Evolutionary conservation across 345 rosid species (phyloP).

Genomic region (Triadica sebifera): DNA sequence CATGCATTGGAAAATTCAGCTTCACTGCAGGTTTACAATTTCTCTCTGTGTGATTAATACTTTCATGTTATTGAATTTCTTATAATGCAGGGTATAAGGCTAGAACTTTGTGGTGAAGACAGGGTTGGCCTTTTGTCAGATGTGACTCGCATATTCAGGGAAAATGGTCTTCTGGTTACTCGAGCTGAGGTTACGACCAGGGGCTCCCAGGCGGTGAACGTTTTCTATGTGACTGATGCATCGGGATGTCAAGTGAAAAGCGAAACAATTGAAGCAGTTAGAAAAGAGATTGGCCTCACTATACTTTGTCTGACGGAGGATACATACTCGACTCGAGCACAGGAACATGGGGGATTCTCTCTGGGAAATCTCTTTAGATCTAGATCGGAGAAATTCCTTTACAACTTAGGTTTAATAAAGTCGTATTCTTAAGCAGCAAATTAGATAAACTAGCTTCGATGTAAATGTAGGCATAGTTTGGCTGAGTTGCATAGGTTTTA

Average conservation of each 20-base stretch:
- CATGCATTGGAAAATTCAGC: no score
- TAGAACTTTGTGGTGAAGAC: constrained; percentile 78
- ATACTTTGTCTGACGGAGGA: constrained; percentile 67
- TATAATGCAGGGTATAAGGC: constrained; percentile 65
- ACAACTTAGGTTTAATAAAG: constrained; percentile 61
- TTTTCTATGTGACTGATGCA: constrained; percentile 75
- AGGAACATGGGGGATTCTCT: constrained; percentile 54
- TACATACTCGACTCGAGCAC: constrained; percentile 33
- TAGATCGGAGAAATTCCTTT: constrained; percentile 73
- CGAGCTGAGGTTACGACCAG: constrained; percentile 88
- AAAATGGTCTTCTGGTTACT: constrained; percentile 78
- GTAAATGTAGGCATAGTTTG: constrained; percentile 25
- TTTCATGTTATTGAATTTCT: constrained; percentile 7
- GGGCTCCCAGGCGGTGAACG: constrained; percentile 74
- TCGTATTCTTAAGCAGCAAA: constrained; percentile 43
- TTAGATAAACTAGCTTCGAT: constrained; percentile 17
- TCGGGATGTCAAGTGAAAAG: constrained; percentile 67
- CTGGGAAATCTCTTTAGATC: constrained; percentile 62
- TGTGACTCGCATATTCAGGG: constrained; percentile 89
- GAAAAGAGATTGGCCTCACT: constrained; percentile 66
- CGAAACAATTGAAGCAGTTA: constrained; percentile 72
- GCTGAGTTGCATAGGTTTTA: no score
- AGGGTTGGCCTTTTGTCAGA: constrained; percentile 83
- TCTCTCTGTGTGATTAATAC: not conserved
- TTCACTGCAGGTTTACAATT: not conserved